These are phyloP conservation scores for Leccinum longicurvipes DNA, from an alignment of 768 basidiomycete species.

Conservation along the genomic window DNA sequence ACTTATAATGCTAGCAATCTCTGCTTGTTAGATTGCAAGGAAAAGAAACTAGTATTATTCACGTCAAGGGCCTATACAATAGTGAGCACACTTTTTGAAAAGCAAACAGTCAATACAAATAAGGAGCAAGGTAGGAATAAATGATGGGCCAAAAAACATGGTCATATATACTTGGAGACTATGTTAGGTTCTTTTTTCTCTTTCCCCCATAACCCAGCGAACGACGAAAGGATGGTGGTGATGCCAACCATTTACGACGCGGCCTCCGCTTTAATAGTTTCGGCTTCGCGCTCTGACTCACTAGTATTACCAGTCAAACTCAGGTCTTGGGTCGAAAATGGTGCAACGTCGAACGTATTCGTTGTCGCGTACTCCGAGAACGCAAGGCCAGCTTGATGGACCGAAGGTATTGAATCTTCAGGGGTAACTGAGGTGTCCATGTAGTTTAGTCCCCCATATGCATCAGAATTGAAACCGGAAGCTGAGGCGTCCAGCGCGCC, in stretches of 20 bases:
- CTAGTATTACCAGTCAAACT: constrained; percentile 52
- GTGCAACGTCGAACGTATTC: constrained; percentile 65
- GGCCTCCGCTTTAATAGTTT: constrained; percentile 67
- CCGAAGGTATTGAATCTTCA: constrained; percentile 59
- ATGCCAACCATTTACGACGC: constrained; percentile 26
- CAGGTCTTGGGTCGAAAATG: constrained; percentile 66
- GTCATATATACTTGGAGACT: constrained; percentile 33
- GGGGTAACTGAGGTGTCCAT: constrained; percentile 68
- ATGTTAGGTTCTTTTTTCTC: constrained; percentile 25
- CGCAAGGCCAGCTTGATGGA: constrained; percentile 61
- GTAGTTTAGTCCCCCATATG: constrained; percentile 68
- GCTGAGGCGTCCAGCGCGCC: constrained; percentile 64
- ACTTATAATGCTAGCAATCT: constrained; percentile 15
- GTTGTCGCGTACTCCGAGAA: constrained; percentile 70
- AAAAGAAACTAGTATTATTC: constrained; percentile 30
- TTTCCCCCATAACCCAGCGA: constrained; percentile 22
- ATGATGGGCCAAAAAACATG: constrained; percentile 29
- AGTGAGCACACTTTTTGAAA: constrained; percentile 33
- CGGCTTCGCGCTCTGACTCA: constrained; percentile 62
- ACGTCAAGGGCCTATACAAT: constrained; percentile 32
- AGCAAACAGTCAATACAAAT: constrained; percentile 35
- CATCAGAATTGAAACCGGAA: constrained; percentile 62
- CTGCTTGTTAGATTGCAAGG: constrained; percentile 12
- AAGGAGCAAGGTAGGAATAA: constrained; percentile 39
- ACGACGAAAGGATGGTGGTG: constrained; percentile 22